A percentile compares a stretch with the other conserved stretches of the same genome.
These are phyloP conservation scores for Didymellaceae sp. DNA, from an alignment of 2,329 filamentous ascomycete genomes.

Conservation along the genomic window DNA sequence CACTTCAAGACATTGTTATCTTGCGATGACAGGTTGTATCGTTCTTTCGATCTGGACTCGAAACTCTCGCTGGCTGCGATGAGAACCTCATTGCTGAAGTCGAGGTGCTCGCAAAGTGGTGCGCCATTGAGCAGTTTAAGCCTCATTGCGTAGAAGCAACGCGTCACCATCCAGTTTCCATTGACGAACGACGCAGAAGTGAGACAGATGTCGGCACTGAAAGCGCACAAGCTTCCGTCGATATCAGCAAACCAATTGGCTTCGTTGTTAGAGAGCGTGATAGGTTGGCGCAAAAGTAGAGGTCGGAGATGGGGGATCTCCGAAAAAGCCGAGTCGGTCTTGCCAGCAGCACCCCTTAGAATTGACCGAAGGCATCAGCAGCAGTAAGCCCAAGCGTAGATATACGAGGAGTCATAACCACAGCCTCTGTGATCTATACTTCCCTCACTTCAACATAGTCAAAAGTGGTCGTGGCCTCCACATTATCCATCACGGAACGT, in stretches of 20 bases:
- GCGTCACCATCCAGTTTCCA: background rate
- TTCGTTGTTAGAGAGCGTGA: too few species aligned
- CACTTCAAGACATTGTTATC: constrained; percentile 33
- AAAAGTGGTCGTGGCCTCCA: background rate
- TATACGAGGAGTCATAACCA: background rate
- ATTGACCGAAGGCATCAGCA: constrained; percentile 5
- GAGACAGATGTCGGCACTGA: too few species aligned
- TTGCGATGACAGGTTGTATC: background rate
- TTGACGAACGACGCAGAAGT: background rate
- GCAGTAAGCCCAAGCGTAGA: background rate
- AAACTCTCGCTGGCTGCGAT: constrained; percentile 57
- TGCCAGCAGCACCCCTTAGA: background rate
- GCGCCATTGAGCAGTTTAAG: constrained; percentile 64
- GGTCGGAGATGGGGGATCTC: constrained; percentile 17
- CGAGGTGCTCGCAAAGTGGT: constrained; percentile 61
- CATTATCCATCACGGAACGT: background rate
- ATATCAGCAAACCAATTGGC: too few species aligned
- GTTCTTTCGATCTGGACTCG: constrained; percentile 37
- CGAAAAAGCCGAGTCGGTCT: constrained; percentile 3
- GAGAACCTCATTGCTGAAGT: constrained; percentile 62
- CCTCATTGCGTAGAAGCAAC: constrained; percentile 43
- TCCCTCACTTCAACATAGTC: too few species aligned
- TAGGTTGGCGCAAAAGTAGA: too few species aligned
- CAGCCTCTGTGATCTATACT: too few species aligned
- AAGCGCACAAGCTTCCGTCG: too few species aligned